These are phyloP conservation scores for Forsythia suspensa DNA, from an alignment of 257 asterid genomes.

Conservation along the genomic window DNA sequence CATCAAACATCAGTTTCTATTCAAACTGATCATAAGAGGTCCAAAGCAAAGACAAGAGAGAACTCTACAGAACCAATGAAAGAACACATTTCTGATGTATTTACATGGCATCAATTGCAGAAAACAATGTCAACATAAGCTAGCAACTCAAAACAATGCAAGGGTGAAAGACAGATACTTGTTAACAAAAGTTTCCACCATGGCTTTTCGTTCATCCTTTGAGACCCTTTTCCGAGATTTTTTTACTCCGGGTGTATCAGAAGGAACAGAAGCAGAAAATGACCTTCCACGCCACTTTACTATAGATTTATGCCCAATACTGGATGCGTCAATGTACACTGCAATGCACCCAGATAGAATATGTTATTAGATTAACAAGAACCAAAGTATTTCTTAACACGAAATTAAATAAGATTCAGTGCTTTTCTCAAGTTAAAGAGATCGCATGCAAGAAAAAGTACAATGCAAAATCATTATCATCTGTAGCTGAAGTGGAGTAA, in stretches of 20 bases:
- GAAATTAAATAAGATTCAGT: neutral
- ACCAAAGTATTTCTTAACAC: neutral
- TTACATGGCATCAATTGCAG: neutral
- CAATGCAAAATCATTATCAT: neutral
- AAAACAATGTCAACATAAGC: neutral
- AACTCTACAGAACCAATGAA: neutral
- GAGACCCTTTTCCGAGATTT: slow-evolving; percentile 44
- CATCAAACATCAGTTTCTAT: neutral
- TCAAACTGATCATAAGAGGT: neutral
- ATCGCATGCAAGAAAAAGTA: neutral
- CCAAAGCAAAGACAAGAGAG: neutral
- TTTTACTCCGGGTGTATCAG: slow-evolving; percentile 31
- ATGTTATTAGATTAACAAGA: slow-evolving; percentile 10
- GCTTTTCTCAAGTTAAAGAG: slow-evolving; percentile 2
- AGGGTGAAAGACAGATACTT: slow-evolving; percentile 36
- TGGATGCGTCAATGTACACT: slow-evolving; percentile 34
- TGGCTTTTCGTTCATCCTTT: slow-evolving; percentile 49
- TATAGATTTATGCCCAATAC: slow-evolving; percentile 26
- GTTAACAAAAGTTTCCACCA: slow-evolving; percentile 60
- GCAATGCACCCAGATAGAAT: slow-evolving; percentile 20
- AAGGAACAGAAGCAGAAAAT: slow-evolving; percentile 40
- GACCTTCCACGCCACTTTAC: slow-evolving; percentile 36
- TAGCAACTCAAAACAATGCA: slow-evolving; percentile 13
- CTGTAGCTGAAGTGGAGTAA: slow-evolving; percentile 2
- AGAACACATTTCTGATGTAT: neutral